Evolutionary conservation across 805 yeast genomes (phyloP), one percentile per base, ranked within the genome.

Genomic region (Torulaspora maleeae): DNA sequence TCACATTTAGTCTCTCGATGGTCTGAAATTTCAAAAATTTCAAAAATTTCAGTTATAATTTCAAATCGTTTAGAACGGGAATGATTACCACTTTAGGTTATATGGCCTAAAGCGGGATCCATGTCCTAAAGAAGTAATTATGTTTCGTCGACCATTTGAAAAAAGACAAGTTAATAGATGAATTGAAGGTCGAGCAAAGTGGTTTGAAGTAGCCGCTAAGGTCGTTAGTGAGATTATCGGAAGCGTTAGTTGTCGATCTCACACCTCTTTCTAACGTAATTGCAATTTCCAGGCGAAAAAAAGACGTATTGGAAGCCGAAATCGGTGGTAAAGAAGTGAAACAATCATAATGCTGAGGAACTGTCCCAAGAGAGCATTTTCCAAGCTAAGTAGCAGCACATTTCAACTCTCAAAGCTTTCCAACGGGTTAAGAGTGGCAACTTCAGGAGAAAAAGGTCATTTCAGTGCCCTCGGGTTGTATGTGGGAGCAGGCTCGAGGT

Each of bases 401-500:
- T 57, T 55, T 37, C 60, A 53, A 37, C 24, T 70, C 20, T 60
- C 75, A 2, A 71, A 80, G 0, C 71, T 91, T 27, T 53, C 75
- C 5, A 91, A 89, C 67, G 97, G 97, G 2, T 69, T 90, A 29
- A 74, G 83, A 51, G 83, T 91, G 5, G 90, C 88, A 9, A 84
- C 95, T 3, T 93, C 88, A 49, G 80, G 86, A 36, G 77, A 84
- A 0, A 93, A 96, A 1, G 89, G 95, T 32, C 95, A 90, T 65
- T 93, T 93, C 62, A 76, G 91, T 47, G 95, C 96, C 0, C 66
- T 90, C 36, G 98, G 98, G 1, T 76, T 91, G 36, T 93, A 87
- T 59, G 76, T 93, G 4, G 83, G 86, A 59, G 95, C 95, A 1
- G 99, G 99, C 1, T 83, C 96, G 2, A 75, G 98, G 40, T 88